These are phyloP conservation scores for Taiwanofungus camphoratus DNA, from an alignment of 1,284 basidiomycete genomes.

Conservation along the genomic window DNA sequence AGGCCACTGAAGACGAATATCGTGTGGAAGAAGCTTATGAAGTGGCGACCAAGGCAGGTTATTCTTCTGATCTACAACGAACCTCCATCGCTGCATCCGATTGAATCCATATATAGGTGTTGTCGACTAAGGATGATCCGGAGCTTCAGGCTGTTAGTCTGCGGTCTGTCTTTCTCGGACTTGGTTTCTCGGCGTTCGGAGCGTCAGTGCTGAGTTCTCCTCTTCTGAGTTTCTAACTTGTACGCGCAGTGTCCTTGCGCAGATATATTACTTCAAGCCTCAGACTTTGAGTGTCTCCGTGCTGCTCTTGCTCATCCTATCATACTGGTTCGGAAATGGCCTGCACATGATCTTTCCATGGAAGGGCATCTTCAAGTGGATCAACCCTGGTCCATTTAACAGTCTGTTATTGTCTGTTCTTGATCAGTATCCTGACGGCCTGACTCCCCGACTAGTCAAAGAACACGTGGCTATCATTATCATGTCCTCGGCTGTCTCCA, in stretches of 20 bases:
- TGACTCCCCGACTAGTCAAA: slow-evolving; percentile 22
- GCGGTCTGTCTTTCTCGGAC: slow-evolving; percentile 31
- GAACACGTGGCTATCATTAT: slow-evolving; percentile 31
- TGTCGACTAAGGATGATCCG: slow-evolving; percentile 34
- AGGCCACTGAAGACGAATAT: slow-evolving; percentile 28
- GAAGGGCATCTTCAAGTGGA: slow-evolving; percentile 30
- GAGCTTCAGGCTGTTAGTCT: slow-evolving; percentile 33
- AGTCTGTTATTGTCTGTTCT: slow-evolving; percentile 21
- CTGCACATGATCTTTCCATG: slow-evolving; percentile 30
- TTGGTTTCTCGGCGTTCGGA: slow-evolving; percentile 33
- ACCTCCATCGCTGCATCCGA: neutral
- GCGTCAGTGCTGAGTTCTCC: slow-evolving; percentile 22
- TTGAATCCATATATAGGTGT: slow-evolving; percentile 19
- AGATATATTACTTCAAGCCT: slow-evolving; percentile 35
- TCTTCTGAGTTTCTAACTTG: slow-evolving; percentile 4
- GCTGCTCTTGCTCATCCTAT: slow-evolving; percentile 32
- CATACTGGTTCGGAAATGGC: slow-evolving; percentile 33
- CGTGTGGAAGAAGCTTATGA: slow-evolving; percentile 31
- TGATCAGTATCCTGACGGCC: neutral
- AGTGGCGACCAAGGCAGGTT: slow-evolving; percentile 31
- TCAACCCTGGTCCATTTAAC: slow-evolving; percentile 43
- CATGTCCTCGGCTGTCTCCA: slow-evolving; percentile 31
- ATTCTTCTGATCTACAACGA: neutral
- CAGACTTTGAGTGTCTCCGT: slow-evolving; percentile 31
- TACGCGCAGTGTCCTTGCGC: slow-evolving; percentile 31